A percentile compares a stretch with the other conserved stretches of the same genome.
These are phyloP conservation scores for Tagetes patula DNA, from an alignment of 129 eudicot genomes.

Conservation along the genomic window DNA sequence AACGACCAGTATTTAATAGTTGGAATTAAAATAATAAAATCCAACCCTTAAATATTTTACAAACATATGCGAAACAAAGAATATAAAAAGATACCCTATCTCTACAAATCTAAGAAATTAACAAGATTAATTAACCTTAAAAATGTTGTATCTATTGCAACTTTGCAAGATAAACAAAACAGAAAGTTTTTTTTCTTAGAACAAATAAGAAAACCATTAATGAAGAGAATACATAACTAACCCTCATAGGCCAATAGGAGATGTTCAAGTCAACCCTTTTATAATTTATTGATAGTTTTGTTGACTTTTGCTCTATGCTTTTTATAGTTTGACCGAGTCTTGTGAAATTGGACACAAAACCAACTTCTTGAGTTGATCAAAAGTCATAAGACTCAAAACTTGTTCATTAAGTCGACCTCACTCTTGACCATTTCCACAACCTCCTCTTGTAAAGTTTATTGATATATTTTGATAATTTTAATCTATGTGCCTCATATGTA, in stretches of 20 bases:
- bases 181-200: neutral
- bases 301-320: slow-evolving; percentile 23
- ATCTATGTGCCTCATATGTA: no score
- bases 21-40: no score
- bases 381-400: slow-evolving; percentile 31
- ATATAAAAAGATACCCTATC: no score
- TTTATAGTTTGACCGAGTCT: slow-evolving; percentile 24
- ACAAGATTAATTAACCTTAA: neutral
- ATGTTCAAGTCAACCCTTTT: slow-evolving; percentile 26
- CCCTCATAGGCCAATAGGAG: slow-evolving; percentile 27
- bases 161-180: neutral
- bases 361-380: slow-evolving; percentile 25
- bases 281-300: slow-evolving; percentile 11
- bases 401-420: slow-evolving; percentile 22
- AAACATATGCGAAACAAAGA: neutral
- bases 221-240: slow-evolving; percentile 22
- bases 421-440: slow-evolving; percentile 36
- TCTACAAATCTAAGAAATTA: no score
- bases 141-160: neutral
- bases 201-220: slow-evolving; percentile 8
- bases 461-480: no score
- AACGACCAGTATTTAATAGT: no score
- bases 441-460: neutral
- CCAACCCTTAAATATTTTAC: neutral
- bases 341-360: slow-evolving; percentile 23